Base-by-base conservation (phyloP, 768 basidiomycete genomes). In the Agaricus subrufescens region DNA sequence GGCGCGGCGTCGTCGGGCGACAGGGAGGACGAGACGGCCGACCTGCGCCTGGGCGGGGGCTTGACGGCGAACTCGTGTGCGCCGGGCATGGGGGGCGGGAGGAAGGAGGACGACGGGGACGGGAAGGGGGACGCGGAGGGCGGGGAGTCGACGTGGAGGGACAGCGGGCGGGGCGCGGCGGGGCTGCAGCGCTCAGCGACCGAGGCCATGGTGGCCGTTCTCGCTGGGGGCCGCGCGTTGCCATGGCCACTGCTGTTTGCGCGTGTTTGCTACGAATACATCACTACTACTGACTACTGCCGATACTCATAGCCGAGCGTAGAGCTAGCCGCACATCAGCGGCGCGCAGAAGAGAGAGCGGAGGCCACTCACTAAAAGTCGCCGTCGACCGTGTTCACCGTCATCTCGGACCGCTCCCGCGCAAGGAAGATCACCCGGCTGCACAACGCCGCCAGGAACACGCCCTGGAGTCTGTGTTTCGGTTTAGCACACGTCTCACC, bases 61-160 rank as follows among this genome's bases (percentile, higher is more conserved):
- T 75, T 77, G 39, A 79, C 62, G 11, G 85, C 85, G 63, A 86
- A 87, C 63, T 89, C 87, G 73, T 88, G 86, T 30, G 80, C 74
- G 2, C 80, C 79, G 1, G 83, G 84, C 3, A 79, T 75, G 3
- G 87, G 86, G 3, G 87, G 87, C 1, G 87, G 85, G 2, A 87
- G 63, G 61, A 89, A 89, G 0, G 83, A 75, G 4, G 83, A 85
- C 0, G 82, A 82, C 2, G 87, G 87, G 0, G 84, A 85, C 0
- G 86, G 86, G 56, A 78, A 79, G 6, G 75, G 75, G 0, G 75
- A 76, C 0, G 73, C 69, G 15, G 79, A 75, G 8, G 78, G 71
- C 25, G 72, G 66, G 23, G 68, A 66, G 58, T 60, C 62, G 34
- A 46, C 25, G 12, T 58, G 54, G 23, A 61, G 45, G 4, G 60